Conservation (phyloP, 2,329 filamentous ascomycete species). For the Didymosphaeria variabile region DNA sequence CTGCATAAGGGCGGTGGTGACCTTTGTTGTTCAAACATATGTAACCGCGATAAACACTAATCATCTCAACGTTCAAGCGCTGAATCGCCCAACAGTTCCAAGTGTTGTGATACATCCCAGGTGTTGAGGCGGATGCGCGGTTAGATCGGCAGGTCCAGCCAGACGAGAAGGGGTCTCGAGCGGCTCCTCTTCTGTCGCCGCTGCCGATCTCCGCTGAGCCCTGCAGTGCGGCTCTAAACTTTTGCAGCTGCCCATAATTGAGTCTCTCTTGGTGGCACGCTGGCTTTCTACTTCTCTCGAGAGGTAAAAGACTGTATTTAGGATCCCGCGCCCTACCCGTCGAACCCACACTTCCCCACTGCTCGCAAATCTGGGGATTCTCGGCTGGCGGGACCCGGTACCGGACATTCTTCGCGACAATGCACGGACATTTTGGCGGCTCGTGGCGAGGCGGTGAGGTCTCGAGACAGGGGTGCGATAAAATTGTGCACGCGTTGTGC, state of each 20-base stretch:
- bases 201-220: background rate
- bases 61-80: conserved; percentile 1
- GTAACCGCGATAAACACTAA: background rate
- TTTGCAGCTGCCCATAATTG: background rate
- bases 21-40: conserved; percentile 33
- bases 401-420: background rate
- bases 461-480: background rate
- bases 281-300: background rate
- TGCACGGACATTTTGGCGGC: background rate
- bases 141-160: conserved; percentile 43
- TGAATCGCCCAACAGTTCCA: background rate
- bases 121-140: conserved; percentile 4
- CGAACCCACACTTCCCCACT: background rate
- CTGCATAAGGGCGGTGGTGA: conserved; percentile 30
- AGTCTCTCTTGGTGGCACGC: background rate
- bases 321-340: background rate
- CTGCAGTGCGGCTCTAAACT: conserved; percentile 5
- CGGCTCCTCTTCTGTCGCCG: background rate
- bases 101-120: background rate
- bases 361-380: conserved; percentile 3
- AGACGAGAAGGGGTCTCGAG: conserved; percentile 1
- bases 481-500: conserved; percentile 23
- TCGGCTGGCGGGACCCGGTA: background rate
- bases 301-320: no score
- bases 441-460: background rate